Evolutionary conservation across 2,329 filamentous ascomycete genomes (phyloP).

Genomic region (Thelonectria blattea): DNA sequence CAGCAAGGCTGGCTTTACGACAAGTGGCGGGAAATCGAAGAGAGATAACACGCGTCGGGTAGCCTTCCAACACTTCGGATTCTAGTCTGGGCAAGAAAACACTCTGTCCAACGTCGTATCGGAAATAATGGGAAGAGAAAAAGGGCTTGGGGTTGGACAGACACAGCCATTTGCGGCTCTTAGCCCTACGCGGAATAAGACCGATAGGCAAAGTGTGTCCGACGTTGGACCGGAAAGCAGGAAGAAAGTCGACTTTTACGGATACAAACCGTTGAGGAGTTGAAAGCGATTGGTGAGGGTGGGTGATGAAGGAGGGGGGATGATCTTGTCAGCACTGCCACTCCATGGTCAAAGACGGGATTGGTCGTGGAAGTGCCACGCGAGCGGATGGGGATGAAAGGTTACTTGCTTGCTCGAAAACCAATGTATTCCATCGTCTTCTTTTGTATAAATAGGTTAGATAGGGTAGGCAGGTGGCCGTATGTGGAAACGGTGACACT

Average conservation of each 20-base stretch:
- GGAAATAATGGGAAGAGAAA: neutral
- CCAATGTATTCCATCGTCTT: too few species aligned
- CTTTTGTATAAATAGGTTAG: neutral
- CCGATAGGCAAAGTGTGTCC: neutral
- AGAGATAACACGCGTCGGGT: too few species aligned
- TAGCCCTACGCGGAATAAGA: neutral
- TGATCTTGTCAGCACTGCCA: constrained; percentile 1
- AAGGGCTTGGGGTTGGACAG: neutral
- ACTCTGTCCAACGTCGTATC: neutral
- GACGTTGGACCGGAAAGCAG: neutral
- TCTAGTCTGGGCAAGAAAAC: neutral
- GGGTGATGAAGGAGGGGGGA: neutral
- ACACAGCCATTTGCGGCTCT: neutral
- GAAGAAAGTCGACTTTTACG: too few species aligned
- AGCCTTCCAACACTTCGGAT: too few species aligned
- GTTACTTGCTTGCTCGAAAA: too few species aligned
- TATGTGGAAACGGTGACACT: constrained; percentile 1
- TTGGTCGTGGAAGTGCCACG: constrained; percentile 8
- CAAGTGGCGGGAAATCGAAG: too few species aligned
- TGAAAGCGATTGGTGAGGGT: neutral
- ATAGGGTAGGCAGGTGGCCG: neutral
- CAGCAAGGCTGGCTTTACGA: too few species aligned
- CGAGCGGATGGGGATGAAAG: neutral
- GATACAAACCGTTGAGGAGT: neutral
- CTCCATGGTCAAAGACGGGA: neutral